These are phyloP conservation scores for Russula emetica DNA, from an alignment of 768 basidiomycete species.

Conservation along the genomic window DNA sequence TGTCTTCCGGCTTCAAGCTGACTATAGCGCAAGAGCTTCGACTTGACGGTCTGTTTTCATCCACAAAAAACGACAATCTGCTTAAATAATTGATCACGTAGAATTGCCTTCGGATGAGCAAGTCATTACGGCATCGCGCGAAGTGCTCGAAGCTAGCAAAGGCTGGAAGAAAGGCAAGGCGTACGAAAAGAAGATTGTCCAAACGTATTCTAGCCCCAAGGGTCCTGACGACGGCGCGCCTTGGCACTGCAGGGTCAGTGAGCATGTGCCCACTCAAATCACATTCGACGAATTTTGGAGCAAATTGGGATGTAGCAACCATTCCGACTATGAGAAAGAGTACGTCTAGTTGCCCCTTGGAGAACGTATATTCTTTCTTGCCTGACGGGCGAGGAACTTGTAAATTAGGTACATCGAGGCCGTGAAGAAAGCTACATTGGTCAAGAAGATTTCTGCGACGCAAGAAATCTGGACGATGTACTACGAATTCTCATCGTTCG, in stretches of 20 bases:
- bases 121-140: conserved; percentile 49
- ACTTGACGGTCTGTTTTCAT: conserved; percentile 35
- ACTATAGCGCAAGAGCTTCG: conserved; percentile 39
- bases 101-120: conserved; percentile 59
- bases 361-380: no score
- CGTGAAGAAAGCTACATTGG: conserved; percentile 56
- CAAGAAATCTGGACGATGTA: conserved; percentile 66
- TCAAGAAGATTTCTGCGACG: conserved; percentile 60
- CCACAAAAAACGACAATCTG: not conserved
- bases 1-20: conserved; percentile 34
- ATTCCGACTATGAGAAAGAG: conserved; percentile 67
- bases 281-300: conserved; percentile 74
- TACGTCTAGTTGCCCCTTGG: conserved; percentile 34
- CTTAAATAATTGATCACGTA: conserved; percentile 30
- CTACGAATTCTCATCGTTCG: conserved; percentile 66
- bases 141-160: conserved; percentile 52
- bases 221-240: conserved; percentile 50
- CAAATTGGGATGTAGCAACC: conserved; percentile 54
- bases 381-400: not conserved
- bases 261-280: conserved; percentile 59
- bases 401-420: conserved; percentile 57
- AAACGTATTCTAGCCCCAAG: conserved; percentile 52
- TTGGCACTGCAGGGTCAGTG: conserved; percentile 68
- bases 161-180: conserved; percentile 69
- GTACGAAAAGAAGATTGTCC: conserved; percentile 50